Evolutionary conservation across 495 filamentous ascomycete species (phyloP).

Genomic region (Penicillium arizonense): DNA sequence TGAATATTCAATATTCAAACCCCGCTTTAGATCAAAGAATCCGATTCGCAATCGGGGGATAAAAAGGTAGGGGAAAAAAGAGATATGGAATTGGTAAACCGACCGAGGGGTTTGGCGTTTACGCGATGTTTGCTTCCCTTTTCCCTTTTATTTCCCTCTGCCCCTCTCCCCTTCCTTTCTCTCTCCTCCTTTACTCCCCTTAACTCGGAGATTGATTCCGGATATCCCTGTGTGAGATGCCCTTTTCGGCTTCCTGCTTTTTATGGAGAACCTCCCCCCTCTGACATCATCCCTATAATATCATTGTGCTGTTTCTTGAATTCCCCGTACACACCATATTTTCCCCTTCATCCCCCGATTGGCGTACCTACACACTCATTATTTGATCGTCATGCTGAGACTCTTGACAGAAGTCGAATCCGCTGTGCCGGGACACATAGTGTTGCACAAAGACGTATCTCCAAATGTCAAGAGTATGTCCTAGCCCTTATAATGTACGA

Average conservation of each 20-base stretch:
- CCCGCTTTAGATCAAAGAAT: background rate
- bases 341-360: too few relatives aligned
- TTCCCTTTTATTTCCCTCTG: slow-evolving; percentile 6
- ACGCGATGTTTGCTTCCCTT: slow-evolving; percentile 9
- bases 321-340: too few relatives aligned
- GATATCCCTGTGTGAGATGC: slow-evolving; percentile 1
- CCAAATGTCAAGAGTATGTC: slow-evolving; percentile 10
- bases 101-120: background rate
- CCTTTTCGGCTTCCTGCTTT: background rate
- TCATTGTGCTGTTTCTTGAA: background rate
- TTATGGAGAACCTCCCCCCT: background rate
- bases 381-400: slow-evolving; percentile 13
- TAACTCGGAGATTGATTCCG: background rate
- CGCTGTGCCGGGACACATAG: slow-evolving; percentile 12
- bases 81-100: too few relatives aligned
- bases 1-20: background rate
- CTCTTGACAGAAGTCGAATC: slow-evolving; percentile 7
- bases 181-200: slow-evolving; percentile 2
- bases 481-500: background rate
- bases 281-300: slow-evolving; percentile 16
- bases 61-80: too few relatives aligned
- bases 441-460: slow-evolving; percentile 11
- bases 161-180: slow-evolving; percentile 5
- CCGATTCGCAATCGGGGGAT: background rate
- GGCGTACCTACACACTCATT: too few relatives aligned